Evolutionary conservation across 116 monocot genomes (phyloP).

Genomic region (Posidonia oceanica): DNA sequence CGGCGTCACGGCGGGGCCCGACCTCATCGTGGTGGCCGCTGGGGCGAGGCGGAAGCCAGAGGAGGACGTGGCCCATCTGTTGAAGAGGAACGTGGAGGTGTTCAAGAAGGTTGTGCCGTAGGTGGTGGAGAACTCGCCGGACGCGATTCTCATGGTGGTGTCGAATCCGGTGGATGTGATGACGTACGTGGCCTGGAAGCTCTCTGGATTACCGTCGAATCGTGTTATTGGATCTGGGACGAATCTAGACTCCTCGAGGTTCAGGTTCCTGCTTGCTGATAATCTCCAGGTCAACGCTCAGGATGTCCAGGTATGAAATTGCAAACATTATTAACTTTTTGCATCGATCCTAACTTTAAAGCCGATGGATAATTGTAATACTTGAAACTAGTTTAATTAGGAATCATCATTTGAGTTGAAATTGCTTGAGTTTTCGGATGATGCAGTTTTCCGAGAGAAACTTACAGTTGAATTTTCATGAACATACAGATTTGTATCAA

Average conservation of each 20-base stretch:
- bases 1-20: constrained; percentile 41
- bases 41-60: not conserved
- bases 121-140: constrained; percentile 4
- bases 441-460: too few relatives aligned
- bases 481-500: too few relatives aligned
- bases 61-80: not conserved
- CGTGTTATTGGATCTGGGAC: constrained; percentile 77
- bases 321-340: too few relatives aligned
- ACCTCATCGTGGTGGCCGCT: constrained; percentile 46
- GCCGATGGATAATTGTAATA: too few relatives aligned
- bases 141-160: not conserved
- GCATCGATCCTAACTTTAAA: too few relatives aligned
- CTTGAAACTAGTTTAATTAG: too few relatives aligned
- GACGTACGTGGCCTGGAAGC: constrained; percentile 54
- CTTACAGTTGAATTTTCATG: too few relatives aligned
- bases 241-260: constrained; percentile 71
- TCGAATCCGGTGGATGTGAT: constrained; percentile 8
- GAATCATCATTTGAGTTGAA: too few relatives aligned
- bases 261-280: constrained; percentile 63
- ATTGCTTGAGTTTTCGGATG: too few relatives aligned
- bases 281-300: constrained; percentile 76
- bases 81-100: not conserved
- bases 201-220: constrained; percentile 58
- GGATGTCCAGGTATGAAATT: constrained; percentile 44
- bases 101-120: constrained; percentile 6